Evolutionary conservation across 352 stramenopile species (phyloP), one percentile per base, ranked within the genome.

Genomic region (Phytophthora meadii): DNA sequence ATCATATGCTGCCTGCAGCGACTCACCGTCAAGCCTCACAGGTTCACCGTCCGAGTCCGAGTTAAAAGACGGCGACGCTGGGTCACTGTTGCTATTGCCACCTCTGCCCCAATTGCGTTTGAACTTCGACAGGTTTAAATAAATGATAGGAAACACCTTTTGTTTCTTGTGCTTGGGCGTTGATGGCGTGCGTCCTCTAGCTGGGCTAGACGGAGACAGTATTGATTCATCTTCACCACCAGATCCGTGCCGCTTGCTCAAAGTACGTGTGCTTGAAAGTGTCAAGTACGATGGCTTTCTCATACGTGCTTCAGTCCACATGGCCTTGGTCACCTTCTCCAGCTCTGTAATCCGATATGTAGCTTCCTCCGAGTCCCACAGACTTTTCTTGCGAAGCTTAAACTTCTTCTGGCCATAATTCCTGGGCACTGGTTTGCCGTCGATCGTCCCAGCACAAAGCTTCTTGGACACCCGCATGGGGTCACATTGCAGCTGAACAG

Each of bases 381-480:
- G 17, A 10, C 41, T 32, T 58, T 90, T 89, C 51, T 89, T 88
- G 7, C 82, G 78, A 30, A 89, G 71, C 19, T 86, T 84, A 45
- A 89, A 93, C 55, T 91, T 93, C 61, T 88, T 87, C 65, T 93
- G 84, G 3, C 84, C 84, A 49, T 86, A 93, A 54, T 94, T 94
- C 47, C 88, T 92, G 0, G 86, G 80, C 44, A 94, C 79, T 5
- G 64, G 62, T 47, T 89, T 89, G 45, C 82, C 82, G 47, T 90
- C 82, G 42, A 94, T 86, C 8, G 68, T 76, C 3, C 84, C 84
- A 9, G 82, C 81, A 47, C 83, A 92, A 28, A 94, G 72, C 42
- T 94, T 94, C 71, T 94, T 94, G 15, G 82, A 91, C 37, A 94
- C 80, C 10, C 86, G 73, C 86, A 94, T 94, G 34, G 86, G 86